phyloP scores from a whole-genome alignment of 73 alveolate species.

The Paramecium sonneborni region DNA sequence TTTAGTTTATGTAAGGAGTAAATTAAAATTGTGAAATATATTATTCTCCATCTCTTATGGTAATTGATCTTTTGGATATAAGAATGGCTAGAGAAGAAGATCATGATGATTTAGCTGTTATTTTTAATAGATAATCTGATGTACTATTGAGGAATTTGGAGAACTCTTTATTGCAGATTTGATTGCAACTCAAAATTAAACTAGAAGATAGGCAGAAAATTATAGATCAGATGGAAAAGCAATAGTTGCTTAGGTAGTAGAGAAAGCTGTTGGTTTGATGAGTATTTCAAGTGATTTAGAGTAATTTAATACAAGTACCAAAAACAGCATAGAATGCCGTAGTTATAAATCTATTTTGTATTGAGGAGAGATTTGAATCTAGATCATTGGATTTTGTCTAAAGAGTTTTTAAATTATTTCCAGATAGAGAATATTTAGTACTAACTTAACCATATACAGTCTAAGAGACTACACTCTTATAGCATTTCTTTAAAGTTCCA shows the following conservation, averaged over 20 bases:
- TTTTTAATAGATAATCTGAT: constrained; percentile 84
- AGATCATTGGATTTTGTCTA: constrained; percentile 94
- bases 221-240: constrained; percentile 81
- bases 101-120: constrained; percentile 93
- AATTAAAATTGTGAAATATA: constrained; percentile 85
- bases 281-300: constrained; percentile 94
- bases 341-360: constrained; percentile 94
- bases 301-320: constrained; percentile 95
- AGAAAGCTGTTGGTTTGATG: constrained; percentile 98
- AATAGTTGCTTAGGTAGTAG: constrained; percentile 98
- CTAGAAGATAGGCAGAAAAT: constrained; percentile 63
- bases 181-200: constrained; percentile 88
- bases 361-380: constrained; percentile 97
- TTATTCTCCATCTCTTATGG: constrained; percentile 79
- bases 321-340: constrained; percentile 95
- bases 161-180: constrained; percentile 93
- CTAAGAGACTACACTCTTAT: constrained; percentile 90
- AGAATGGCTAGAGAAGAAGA: constrained; percentile 94
- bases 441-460: constrained; percentile 98
- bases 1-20: constrained; percentile 84
- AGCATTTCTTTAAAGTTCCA: constrained; percentile 83
- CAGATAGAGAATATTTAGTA: constrained; percentile 96
- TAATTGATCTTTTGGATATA: constrained; percentile 89
- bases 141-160: constrained; percentile 89
- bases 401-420: constrained; percentile 95